Evolutionary conservation across 2,329 filamentous ascomycete genomes (phyloP), one percentile per base, ranked within the genome.

Genomic region (Cytospora piceicola): DNA sequence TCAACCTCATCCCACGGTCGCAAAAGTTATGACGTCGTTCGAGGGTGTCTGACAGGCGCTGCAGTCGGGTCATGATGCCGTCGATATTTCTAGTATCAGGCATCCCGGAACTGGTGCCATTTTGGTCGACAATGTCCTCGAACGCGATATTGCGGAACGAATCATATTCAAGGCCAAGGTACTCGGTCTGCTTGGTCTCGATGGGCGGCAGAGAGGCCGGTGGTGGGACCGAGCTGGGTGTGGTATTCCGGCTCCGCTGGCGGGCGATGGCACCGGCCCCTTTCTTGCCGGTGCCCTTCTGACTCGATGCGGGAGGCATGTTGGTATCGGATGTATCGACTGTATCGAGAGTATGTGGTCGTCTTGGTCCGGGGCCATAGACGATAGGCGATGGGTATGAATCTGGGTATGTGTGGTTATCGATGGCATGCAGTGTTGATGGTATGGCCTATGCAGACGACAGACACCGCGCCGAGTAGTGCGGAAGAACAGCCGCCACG

Each of bases 231-330:
- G 86, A 83, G 73, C 86, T 85, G 42, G 91, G 92, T 20, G 91
- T 94, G 42, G 90, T 92, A 77, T 93, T 94, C 73, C 91, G 89
- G 75, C 90, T 93, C 68, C 87, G 83, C 71, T 89, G 90, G 71
- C 88, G 87, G 60, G 81, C 78, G 68, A 88, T 84, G 71, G 84
- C 84, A 70, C 83, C 83, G 67, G 82, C 80, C 58, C 82, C 82
- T 78, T 92, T 92, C 80, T 89, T 90, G 74, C 86, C 83, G 30
- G 86, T 86, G 65, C 86, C 86, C 72, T 88, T 86, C 73, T 88
- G 85, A 70, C 84, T 82, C 57, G 84, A 81, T 64, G 79, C 79
- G 32, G 85, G 83, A 74, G 86, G 84, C 87, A 89, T 89, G 63
- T 67, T 77, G 72, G 55, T 32, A 24, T 52, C 27, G 53, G 22